Percentiles rank a stretch among this genome's conserved stretches.
These are phyloP conservation scores for Phytophthora fragariae DNA, from an alignment of 352 stramenopile genomes.

Conservation along the genomic window DNA sequence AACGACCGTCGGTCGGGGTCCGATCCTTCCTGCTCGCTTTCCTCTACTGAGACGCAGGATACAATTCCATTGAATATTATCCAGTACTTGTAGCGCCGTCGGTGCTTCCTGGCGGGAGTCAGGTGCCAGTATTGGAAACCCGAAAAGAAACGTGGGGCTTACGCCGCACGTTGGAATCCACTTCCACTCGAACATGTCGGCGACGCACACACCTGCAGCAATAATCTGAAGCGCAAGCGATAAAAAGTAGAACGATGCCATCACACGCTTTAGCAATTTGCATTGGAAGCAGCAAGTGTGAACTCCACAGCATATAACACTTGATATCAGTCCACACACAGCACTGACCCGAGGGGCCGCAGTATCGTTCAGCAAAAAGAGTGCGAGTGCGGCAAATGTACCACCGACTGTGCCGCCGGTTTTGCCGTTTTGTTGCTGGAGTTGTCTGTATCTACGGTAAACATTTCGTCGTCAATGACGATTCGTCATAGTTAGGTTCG, in stretches of 20 bases:
- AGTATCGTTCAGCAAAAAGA: neutral
- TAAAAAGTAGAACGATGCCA: conserved; percentile 6
- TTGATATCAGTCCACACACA: neutral
- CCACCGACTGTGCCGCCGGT: neutral
- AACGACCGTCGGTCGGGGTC: too few species aligned
- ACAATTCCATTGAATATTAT: neutral
- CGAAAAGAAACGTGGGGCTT: neutral
- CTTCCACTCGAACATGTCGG: conserved; percentile 5
- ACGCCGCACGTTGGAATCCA: conserved; percentile 7
- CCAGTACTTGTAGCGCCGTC: conserved; percentile 19
- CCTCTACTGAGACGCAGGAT: neutral
- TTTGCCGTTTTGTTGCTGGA: neutral
- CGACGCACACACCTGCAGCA: neutral
- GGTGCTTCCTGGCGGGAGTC: conserved; percentile 25
- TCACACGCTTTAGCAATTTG: neutral
- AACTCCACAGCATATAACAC: neutral
- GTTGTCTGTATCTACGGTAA: neutral
- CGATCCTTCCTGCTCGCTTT: too few species aligned
- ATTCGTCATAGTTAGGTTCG: neutral
- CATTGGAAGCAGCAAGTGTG: neutral
- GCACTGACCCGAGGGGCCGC: neutral
- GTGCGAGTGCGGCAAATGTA: neutral
- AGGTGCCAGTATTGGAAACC: conserved; percentile 3
- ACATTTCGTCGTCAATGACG: neutral
- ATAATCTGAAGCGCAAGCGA: conserved; percentile 13